Evolutionary conservation across 495 filamentous ascomycete genomes (phyloP).

Genomic region (Neurospora sublineolata): DNA sequence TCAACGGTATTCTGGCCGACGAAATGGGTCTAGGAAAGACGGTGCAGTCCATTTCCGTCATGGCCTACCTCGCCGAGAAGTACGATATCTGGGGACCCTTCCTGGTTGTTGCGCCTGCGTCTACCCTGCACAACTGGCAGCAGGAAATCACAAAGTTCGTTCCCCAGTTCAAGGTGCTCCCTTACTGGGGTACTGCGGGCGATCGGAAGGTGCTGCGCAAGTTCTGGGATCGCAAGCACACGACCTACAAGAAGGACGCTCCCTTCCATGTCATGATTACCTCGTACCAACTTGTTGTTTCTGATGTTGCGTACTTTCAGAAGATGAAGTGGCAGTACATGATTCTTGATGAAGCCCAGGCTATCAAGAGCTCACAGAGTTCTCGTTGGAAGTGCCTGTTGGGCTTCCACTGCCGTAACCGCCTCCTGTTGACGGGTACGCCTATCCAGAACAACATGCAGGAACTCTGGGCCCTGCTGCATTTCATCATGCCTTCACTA

Average conservation of each 20-base stretch:
- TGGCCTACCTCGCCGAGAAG: slow-evolving; percentile 94
- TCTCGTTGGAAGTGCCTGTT: slow-evolving; percentile 93
- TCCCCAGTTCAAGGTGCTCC: slow-evolving; percentile 82
- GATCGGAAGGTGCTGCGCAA: slow-evolving; percentile 94
- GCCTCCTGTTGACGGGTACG: slow-evolving; percentile 87
- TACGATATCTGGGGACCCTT: slow-evolving; percentile 99
- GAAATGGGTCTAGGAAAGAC: slow-evolving; percentile 99
- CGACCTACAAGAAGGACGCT: slow-evolving; percentile 85
- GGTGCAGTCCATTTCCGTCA: slow-evolving; percentile 96
- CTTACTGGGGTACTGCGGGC: slow-evolving; percentile 91
- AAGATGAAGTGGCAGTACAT: slow-evolving; percentile 99
- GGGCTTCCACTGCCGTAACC: slow-evolving; percentile 91
- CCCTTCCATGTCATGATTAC: slow-evolving; percentile 94
- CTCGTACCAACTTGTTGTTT: slow-evolving; percentile 93
- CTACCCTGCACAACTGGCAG: slow-evolving; percentile 97
- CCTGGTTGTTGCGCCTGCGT: slow-evolving; percentile 90
- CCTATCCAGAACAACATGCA: slow-evolving; percentile 99
- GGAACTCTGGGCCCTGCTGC: slow-evolving; percentile 91
- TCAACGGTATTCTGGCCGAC: slow-evolving; percentile 97
- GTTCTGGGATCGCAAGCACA: slow-evolving; percentile 97
- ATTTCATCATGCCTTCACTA: slow-evolving; percentile 98
- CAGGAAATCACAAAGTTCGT: slow-evolving; percentile 95
- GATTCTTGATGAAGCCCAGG: slow-evolving; percentile 97
- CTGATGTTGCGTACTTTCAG: slow-evolving; percentile 92
- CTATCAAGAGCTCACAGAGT: slow-evolving; percentile 95